phyloP scores from a whole-genome alignment of 352 stramenopile genomes.

The Globisporangium perplexum region DNA sequence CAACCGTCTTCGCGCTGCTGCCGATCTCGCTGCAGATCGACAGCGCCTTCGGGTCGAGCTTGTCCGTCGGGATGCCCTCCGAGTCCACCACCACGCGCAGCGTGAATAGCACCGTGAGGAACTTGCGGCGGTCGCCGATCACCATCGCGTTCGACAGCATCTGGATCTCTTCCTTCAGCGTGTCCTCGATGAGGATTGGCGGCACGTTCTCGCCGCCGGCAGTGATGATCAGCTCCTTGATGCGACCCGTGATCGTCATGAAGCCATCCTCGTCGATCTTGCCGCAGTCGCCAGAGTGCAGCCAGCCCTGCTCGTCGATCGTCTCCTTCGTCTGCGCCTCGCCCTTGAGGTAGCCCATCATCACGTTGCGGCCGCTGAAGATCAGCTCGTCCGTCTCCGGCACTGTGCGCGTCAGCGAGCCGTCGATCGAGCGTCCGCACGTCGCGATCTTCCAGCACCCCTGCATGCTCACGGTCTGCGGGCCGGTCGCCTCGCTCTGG shows the following conservation, averaged over 20 bases:
- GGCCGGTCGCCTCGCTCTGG: conserved; percentile 89
- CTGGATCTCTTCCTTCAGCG: conserved; percentile 85
- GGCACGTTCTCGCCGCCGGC: conserved; percentile 95
- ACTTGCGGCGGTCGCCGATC: conserved; percentile 93
- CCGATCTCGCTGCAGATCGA: conserved; percentile 54
- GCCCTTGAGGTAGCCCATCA: conserved; percentile 87
- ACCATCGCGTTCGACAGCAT: conserved; percentile 90
- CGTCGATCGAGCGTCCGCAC: conserved; percentile 74
- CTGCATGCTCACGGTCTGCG: conserved; percentile 69
- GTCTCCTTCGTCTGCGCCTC: conserved; percentile 80
- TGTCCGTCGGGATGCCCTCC: conserved; percentile 79
- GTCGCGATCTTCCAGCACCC: conserved; percentile 88
- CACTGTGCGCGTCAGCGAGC: conserved; percentile 52
- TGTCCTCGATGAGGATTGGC: conserved; percentile 90
- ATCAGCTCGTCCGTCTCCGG: conserved; percentile 65
- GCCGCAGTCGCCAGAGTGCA: conserved; percentile 92
- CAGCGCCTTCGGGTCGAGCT: conserved; percentile 67
- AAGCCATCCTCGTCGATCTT: conserved; percentile 90
- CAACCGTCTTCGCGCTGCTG: conserved; percentile 59
- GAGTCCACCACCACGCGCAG: conserved; percentile 75
- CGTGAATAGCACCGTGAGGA: conserved; percentile 86
- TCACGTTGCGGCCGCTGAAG: conserved; percentile 80
- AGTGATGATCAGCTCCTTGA: conserved; percentile 96
- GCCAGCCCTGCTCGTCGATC: conserved; percentile 91
- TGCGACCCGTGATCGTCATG: conserved; percentile 93